phyloP scores from a whole-genome alignment of 1,139 yeast species.

The Sporopachydermia cereana region DNA sequence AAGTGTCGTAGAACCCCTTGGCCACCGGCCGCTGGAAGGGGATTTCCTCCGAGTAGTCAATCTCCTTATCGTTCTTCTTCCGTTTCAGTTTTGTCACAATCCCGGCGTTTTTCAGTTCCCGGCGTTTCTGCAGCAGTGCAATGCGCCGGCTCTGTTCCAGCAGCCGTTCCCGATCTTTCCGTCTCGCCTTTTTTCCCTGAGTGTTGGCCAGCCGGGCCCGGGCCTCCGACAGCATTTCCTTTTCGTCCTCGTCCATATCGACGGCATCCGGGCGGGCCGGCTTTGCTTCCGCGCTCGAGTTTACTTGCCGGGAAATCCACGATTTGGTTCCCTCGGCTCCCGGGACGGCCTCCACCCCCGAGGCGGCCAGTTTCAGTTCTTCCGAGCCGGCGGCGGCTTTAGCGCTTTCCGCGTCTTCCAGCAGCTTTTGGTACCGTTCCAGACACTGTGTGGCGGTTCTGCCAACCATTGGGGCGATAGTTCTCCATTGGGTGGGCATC shows the following conservation, averaged over 20 bases:
- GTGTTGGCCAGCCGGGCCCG: conserved; percentile 85
- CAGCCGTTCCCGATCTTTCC: conserved; percentile 81
- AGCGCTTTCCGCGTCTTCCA: conserved; percentile 41
- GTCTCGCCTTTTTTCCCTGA: conserved; percentile 87
- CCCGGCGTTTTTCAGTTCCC: conserved; percentile 84
- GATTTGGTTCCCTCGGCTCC: conserved; percentile 28
- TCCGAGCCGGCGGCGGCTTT: conserved; percentile 24
- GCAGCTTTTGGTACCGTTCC: conserved; percentile 70
- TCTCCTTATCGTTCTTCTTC: conserved; percentile 43
- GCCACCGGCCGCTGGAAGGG: conserved; percentile 71
- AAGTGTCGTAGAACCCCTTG: conserved; percentile 57
- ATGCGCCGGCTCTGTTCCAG: conserved; percentile 61
- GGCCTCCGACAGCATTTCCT: conserved; percentile 90
- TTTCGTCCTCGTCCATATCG: conserved; percentile 77
- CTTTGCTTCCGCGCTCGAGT: conserved; percentile 65
- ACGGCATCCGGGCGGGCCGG: conserved; percentile 76
- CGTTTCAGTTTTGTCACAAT: conserved; percentile 44
- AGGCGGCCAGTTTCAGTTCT: conserved; percentile 36
- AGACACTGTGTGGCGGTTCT: conserved; percentile 82
- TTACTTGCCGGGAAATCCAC: conserved; percentile 41
- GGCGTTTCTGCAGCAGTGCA: conserved; percentile 66
- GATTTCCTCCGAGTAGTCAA: conserved; percentile 76
- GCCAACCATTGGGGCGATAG: conserved; percentile 70
- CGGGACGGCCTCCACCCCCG: conserved; percentile 46
- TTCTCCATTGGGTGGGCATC: conserved; percentile 91